phyloP scores from a whole-genome alignment of 164 flowering plant genomes.

The Dillenia suffruticosa region DNA sequence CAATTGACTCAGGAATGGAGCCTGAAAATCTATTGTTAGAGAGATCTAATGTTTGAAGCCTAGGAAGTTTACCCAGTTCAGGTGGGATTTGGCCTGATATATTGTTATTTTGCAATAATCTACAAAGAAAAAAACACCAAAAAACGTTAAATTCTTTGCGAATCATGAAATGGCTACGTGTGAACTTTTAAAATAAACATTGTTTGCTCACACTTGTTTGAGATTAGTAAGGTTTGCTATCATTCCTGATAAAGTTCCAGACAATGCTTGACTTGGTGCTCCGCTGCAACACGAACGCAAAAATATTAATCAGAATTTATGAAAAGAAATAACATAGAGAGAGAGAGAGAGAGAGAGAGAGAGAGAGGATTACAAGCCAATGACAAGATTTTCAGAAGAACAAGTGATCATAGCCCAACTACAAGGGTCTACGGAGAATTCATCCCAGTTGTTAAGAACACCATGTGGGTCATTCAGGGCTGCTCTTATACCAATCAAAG shows the following conservation, averaged over 20 bases:
- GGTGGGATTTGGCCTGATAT: slow-evolving; percentile 75
- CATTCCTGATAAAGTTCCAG: slow-evolving; percentile 66
- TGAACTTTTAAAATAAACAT: background rate
- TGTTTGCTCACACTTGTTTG: slow-evolving; percentile 67
- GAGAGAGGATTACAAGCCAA: slow-evolving; percentile 58
- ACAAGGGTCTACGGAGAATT: slow-evolving; percentile 91
- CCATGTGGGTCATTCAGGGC: slow-evolving; percentile 75
- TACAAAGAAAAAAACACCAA: slow-evolving; percentile 17
- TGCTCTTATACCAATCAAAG: slow-evolving; percentile 56
- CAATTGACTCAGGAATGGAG: slow-evolving; percentile 51
- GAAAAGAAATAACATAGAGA: background rate
- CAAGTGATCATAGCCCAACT: slow-evolving; percentile 98
- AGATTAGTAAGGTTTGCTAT: slow-evolving; percentile 87
- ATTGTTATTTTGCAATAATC: slow-evolving; percentile 87
- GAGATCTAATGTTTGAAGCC: slow-evolving; percentile 83
- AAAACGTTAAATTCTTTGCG: background rate
- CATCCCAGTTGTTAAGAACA: slow-evolving; percentile 89
- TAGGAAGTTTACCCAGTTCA: slow-evolving; percentile 61
- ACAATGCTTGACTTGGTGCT: slow-evolving; percentile 86
- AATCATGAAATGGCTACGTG: slow-evolving; percentile 1
- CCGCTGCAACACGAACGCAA: slow-evolving; percentile 44
- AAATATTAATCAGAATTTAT: background rate
- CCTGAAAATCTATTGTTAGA: slow-evolving; percentile 72
- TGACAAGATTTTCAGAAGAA: slow-evolving; percentile 72
- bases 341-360: background rate